These are phyloP conservation scores for Microcos paniculata DNA, from an alignment of 345 rosid genomes.

Conservation along the genomic window DNA sequence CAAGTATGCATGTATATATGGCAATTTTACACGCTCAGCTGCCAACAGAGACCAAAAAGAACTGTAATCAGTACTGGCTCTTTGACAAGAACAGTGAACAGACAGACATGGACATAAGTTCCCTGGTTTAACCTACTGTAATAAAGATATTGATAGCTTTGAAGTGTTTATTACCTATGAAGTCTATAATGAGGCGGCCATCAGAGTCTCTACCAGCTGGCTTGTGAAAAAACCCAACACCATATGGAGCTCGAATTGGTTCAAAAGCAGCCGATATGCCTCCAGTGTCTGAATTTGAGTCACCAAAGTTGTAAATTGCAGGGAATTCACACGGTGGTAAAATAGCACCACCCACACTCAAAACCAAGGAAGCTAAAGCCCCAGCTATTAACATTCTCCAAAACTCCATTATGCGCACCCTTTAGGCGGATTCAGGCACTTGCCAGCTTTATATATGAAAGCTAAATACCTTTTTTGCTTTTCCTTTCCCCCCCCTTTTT, in stretches of 20 bases:
- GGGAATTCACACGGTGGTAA: slow-evolving; percentile 50
- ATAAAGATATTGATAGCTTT: neutral
- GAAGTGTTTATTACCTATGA: slow-evolving; percentile 50
- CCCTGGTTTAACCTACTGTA: neutral
- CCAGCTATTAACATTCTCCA: slow-evolving; percentile 29
- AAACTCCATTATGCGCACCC: slow-evolving; percentile 16
- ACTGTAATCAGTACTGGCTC: neutral
- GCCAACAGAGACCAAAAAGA: slow-evolving; percentile 17
- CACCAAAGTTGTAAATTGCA: slow-evolving; percentile 88
- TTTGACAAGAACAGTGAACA: neutral
- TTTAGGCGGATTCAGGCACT: neutral
- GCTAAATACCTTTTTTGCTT: neutral
- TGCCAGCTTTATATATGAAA: neutral
- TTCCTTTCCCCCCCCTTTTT: neutral
- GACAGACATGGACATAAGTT: neutral
- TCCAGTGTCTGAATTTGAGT: slow-evolving; percentile 85
- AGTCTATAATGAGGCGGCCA: slow-evolving; percentile 82
- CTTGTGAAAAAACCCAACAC: slow-evolving; percentile 59
- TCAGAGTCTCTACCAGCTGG: slow-evolving; percentile 70
- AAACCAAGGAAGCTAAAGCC: slow-evolving; percentile 34
- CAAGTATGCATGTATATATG: slow-evolving; percentile 83
- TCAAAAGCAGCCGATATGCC: slow-evolving; percentile 81
- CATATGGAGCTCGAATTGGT: slow-evolving; percentile 55
- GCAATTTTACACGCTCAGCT: slow-evolving; percentile 75
- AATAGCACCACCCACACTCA: slow-evolving; percentile 19